phyloP scores from a whole-genome alignment of 1,139 yeast species.

The Debaryomyces subglobosus region DNA sequence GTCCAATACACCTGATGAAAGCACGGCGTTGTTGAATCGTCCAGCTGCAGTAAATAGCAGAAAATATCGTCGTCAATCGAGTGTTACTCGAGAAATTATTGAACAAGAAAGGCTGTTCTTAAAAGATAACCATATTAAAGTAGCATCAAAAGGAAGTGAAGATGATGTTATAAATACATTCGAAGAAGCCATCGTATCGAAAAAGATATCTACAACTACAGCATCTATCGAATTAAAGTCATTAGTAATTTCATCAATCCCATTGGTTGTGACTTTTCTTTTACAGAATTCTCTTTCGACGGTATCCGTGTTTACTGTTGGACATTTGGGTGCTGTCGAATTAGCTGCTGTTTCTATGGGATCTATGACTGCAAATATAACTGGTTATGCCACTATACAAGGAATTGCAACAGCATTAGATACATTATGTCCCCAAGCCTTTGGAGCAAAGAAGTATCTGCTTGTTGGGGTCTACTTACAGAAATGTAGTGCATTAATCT shows the following conservation, averaged over 20 bases:
- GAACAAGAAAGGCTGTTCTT: slow-evolving; percentile 43
- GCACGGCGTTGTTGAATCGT: slow-evolving; percentile 8
- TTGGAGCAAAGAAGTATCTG: slow-evolving; percentile 56
- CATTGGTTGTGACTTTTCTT: slow-evolving; percentile 55
- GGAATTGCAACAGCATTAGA: slow-evolving; percentile 63
- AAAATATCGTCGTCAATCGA: slow-evolving; percentile 25
- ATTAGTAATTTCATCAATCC: slow-evolving; percentile 48
- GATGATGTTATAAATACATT: slow-evolving; percentile 34
- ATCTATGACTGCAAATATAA: slow-evolving; percentile 63
- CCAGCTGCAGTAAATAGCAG: neutral
- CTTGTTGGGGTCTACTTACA: slow-evolving; percentile 58
- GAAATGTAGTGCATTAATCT: slow-evolving; percentile 56
- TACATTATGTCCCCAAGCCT: slow-evolving; percentile 62
- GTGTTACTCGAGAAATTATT: slow-evolving; percentile 31
- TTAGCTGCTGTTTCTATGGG: slow-evolving; percentile 65
- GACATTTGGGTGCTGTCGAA: slow-evolving; percentile 60
- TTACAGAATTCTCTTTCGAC: slow-evolving; percentile 59
- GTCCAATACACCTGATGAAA: slow-evolving; percentile 3
- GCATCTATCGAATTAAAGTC: slow-evolving; percentile 40
- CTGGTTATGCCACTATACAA: slow-evolving; percentile 60
- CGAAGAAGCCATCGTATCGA: slow-evolving; percentile 37
- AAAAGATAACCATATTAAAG: slow-evolving; percentile 29
- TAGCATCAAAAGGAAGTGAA: slow-evolving; percentile 12
- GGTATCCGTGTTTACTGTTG: slow-evolving; percentile 60
- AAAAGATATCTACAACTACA: slow-evolving; percentile 31